Base-by-base conservation (phyloP, 108 stramenopile species). In the Skeletonema costatum region DNA sequence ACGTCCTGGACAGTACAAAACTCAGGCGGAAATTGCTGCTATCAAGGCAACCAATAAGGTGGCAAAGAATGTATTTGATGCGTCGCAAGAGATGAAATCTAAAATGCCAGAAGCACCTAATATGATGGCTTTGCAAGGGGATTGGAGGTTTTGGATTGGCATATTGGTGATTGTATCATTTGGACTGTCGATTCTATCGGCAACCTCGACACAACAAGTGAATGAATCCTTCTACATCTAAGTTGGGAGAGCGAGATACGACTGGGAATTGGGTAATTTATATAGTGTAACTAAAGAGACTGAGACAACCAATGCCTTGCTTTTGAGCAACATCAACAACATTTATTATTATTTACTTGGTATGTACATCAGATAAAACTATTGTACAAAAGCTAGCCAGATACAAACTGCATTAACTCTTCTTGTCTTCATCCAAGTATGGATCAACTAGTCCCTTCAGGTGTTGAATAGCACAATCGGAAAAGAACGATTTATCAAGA, bases 391-490 rank as follows among this genome's bases (percentile, higher is more conserved):
- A 46, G 44, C 44, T 46, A 46, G 44, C 44, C 16, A n/a, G 44
- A 46, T 5, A 46, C 16, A 46, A 16, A 46, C 11, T 46, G 44
- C 16, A 46, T 25, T 29, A 56, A 56, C 25, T 10, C 53, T 56
- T 56, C 53, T 21, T 56, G 21, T 66, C 38, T 76, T 90, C 89
- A 1, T 58, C 73, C 59, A 88, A 81, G 51, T 90, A 93, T 2
- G 91, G 90, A 72, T 96, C 95, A 36, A 93, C 80, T 86, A 96
- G 76, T 12, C 91, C 92, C 70, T 92, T 90, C 11, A 93, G 33
- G 77, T 96, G 95, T 41, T 87, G 85, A 25, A 90, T 81, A 3
- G 92, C 95, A 70, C 90, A 96, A 70, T 96, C 95, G 17, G 89
- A 76, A 67, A 96, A 92, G 33, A 88, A 66, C 10, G 91, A 77